Evolutionary conservation across 768 basidiomycete genomes (phyloP), one percentile per base, ranked within the genome.

Genomic region (Tulasnella sp.): DNA sequence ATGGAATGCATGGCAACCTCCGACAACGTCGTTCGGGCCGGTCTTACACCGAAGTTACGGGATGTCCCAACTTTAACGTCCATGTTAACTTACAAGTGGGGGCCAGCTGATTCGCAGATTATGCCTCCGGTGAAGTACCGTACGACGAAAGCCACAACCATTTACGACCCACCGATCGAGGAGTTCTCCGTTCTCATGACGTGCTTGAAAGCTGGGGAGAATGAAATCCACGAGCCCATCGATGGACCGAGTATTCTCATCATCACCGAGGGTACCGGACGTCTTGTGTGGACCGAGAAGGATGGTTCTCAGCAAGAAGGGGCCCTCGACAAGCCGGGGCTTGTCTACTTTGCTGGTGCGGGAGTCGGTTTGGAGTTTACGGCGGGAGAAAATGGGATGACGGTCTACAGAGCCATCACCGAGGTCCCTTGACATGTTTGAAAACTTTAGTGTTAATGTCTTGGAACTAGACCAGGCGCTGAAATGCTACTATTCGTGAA

Each of bases 1-100:
- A 95, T 99, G 83, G 98, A 99, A 83, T 97, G 95, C 86, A 99
- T 99, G 96, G 97, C 97, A 35, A 96, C 96, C 80, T 96, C 95
- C 79, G 98, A 99, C 86, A 99, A 99, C 84, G 98, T 99, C 84
- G 96, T 99, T 80, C 94, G 98, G 42, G 98, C 98, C 9, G 98
- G 98, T 18, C 90, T 99, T 55, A 99, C 98, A 0, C 97, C 98
- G 1, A 99, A 99, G 85, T 88, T 94, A 42, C 91, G 98, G 75
- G 98, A 99, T 83, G 91, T 99, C 46, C 90, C 91, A 13, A 98
- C 97, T 80, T 90, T 99, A 61, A 87, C 98, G 78, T 87, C 89
- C 5, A 92, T 93, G 80, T 88, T 99, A 79, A 98, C 96, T 11
- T 99, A 99, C 84, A 87, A 85, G 72, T 88, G 94, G 11, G 90